phyloP scores from a whole-genome alignment of 2,329 filamentous ascomycete species.

The Verticillium isaacii region DNA sequence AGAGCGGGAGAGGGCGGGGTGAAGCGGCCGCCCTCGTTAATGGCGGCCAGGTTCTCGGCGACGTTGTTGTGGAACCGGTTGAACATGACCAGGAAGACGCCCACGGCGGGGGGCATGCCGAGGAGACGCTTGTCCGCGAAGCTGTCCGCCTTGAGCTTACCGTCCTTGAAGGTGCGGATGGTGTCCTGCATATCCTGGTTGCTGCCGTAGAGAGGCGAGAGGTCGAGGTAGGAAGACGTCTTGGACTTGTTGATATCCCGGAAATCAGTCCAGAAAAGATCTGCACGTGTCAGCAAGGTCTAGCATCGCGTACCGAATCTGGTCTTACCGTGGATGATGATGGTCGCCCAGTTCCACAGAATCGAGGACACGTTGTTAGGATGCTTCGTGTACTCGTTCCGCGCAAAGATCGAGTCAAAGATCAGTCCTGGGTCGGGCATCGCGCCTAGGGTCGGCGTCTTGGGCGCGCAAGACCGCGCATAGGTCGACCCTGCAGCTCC shows the following conservation, averaged over 20 bases:
- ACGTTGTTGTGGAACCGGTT: slow-evolving; percentile 85
- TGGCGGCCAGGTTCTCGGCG: slow-evolving; percentile 71
- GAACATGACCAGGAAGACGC: slow-evolving; percentile 72
- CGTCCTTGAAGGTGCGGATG: slow-evolving; percentile 66
- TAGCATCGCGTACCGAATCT: background rate
- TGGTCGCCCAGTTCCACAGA: slow-evolving; percentile 68
- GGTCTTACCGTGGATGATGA: slow-evolving; percentile 62
- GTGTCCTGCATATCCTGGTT: slow-evolving; percentile 61
- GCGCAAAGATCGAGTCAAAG: slow-evolving; percentile 58
- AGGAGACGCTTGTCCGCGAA: slow-evolving; percentile 68
- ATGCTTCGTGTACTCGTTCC: slow-evolving; percentile 46
- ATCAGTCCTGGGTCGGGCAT: slow-evolving; percentile 62
- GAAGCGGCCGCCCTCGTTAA: slow-evolving; percentile 82
- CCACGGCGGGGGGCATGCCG: slow-evolving; percentile 67
- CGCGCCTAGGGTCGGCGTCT: slow-evolving; percentile 54
- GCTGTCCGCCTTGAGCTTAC: slow-evolving; percentile 66
- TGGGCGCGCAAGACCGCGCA: slow-evolving; percentile 57
- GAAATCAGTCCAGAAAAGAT: slow-evolving; percentile 67
- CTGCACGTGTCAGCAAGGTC: slow-evolving; percentile 22
- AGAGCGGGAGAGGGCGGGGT: slow-evolving; percentile 52
- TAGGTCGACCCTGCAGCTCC: slow-evolving; percentile 66
- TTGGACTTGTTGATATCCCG: slow-evolving; percentile 55
- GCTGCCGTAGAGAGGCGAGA: slow-evolving; percentile 67
- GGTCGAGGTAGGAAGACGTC: slow-evolving; percentile 68
- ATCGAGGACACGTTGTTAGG: slow-evolving; percentile 70